Percentiles rank a stretch among this genome's conserved stretches.
Conservation (phyloP, 352 stramenopile species). For the Globisporangium sylvaticum region DNA sequence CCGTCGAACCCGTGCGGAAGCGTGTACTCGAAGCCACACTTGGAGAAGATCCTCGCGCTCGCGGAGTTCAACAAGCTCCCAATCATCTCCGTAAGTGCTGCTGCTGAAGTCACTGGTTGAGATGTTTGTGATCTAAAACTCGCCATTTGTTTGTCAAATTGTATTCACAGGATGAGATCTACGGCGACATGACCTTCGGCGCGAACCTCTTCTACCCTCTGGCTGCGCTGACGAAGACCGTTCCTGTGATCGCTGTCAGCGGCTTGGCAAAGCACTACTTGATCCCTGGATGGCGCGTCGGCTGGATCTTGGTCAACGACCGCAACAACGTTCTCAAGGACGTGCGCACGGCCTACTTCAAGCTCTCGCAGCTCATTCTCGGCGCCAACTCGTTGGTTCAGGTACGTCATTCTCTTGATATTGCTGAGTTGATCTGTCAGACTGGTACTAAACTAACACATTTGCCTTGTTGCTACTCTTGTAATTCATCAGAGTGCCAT, state of each 20-base stretch:
- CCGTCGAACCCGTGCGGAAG: conserved; percentile 93
- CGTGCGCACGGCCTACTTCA: conserved; percentile 87
- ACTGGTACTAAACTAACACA: not conserved
- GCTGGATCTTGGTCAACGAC: conserved; percentile 95
- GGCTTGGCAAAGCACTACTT: conserved; percentile 96
- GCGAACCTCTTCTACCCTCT: conserved; percentile 80
- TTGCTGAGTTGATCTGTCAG: not conserved
- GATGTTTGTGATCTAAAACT: not conserved
- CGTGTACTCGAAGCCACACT: conserved; percentile 88
- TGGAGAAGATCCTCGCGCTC: conserved; percentile 69
- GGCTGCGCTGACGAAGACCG: conserved; percentile 70
- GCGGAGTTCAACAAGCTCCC: conserved; percentile 87
- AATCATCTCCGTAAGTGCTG: conserved; percentile 88
- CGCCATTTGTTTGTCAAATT: not conserved
- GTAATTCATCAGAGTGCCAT: conserved; percentile 60
- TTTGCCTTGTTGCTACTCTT: not conserved
- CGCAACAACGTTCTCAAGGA: conserved; percentile 69
- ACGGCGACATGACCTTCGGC: conserved; percentile 80
- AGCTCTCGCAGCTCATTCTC: conserved; percentile 91
- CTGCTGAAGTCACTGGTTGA: not conserved
- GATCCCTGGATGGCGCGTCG: conserved; percentile 93
- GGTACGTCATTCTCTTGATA: not conserved
- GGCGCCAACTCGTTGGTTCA: conserved; percentile 87
- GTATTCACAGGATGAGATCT: conserved; percentile 63
- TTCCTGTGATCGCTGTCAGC: conserved; percentile 76